Evolutionary conservation across 2,329 filamentous ascomycete species (phyloP), one percentile per base, ranked within the genome.

Genomic region (Pseudocercospora ulei): DNA sequence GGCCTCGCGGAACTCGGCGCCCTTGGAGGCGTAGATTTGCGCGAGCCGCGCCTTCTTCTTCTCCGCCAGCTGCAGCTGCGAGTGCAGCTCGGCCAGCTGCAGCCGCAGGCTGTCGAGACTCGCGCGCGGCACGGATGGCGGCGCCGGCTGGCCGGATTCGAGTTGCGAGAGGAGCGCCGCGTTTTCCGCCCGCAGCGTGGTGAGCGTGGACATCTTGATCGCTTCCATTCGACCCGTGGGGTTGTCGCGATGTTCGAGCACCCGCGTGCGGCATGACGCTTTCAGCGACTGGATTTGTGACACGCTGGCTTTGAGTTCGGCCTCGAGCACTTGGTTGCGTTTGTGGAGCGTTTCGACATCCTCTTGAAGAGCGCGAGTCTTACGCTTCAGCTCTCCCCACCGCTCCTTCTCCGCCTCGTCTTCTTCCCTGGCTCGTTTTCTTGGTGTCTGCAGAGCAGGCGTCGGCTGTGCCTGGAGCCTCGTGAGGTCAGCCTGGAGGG

Each of bases 241-340:
- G 60, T 98, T 98, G n/a, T 81, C 79, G 41, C 85, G 81, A 8
- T 96, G 69, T 38, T 90, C 80, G 16, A 98, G 73, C 31, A 96
- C 71, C 22, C 90, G 82, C 3, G 80, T 92, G 47, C 82, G 78
- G 18, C 77, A 80, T 11, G 79, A 75, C 34, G 79, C 70, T 51
- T 77, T 72, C 23, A 80, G 64, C 3, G 72, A 68, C 30, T 73
- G 71, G 14, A 96, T 75, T 56, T 94, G 86, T 19, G 81, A 75
- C 42, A 76, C 70, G 39, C 73, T 70, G 7, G 86, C 80, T 25
- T 78, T 71, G 30, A 90, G 70, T 54, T 93, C 85, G 46, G 78
- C 79, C 54, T 83, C 75, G 5, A 92, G 68, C 20, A 92, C 65
- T 18, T 78, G 73, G 46, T 76, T 72, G 40, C 75, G 75, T 44